Evolutionary conservation across 2,329 filamentous ascomycete species (phyloP).

Genomic region (Gliomastix tumulicola): DNA sequence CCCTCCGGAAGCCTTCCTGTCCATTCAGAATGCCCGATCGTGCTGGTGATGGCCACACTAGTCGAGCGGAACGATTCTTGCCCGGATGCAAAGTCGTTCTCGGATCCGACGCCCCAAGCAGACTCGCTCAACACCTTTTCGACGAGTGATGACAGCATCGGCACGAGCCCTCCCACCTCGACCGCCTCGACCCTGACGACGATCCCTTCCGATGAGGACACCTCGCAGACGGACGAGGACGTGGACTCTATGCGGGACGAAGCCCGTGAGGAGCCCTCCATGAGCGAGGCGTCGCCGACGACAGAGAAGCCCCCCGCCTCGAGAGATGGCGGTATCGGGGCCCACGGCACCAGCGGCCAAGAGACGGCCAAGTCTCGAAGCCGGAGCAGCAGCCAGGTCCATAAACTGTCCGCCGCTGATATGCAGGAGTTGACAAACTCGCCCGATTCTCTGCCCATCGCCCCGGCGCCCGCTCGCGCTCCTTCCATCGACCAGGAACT

Average conservation of each 20-base stretch:
- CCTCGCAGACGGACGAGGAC: conserved; percentile 18
- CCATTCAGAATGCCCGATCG: conserved; percentile 3
- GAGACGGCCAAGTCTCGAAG: conserved; percentile 6
- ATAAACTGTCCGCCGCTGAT: conserved; percentile 49
- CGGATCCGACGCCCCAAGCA: background rate
- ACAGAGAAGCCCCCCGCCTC: conserved; percentile 4
- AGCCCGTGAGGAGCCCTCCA: background rate
- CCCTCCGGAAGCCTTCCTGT: too few relatives aligned
- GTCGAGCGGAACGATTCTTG: conserved; percentile 1
- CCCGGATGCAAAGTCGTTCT: background rate
- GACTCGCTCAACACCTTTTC: conserved; percentile 1
- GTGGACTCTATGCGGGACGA: background rate
- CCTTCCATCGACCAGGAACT: conserved; percentile 30
- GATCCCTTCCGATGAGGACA: conserved; percentile 20
- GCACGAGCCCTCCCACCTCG: background rate
- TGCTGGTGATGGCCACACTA: conserved; percentile 4
- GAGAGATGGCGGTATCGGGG: background rate
- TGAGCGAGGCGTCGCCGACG: conserved; percentile 1
- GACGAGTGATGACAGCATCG: background rate
- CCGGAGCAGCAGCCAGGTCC: conserved; percentile 24
- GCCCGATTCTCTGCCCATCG: conserved; percentile 52
- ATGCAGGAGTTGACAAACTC: conserved; percentile 51
- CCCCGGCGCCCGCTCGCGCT: conserved; percentile 23
- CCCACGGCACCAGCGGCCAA: conserved; percentile 3
- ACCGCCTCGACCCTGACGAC: conserved; percentile 9